Evolutionary conservation across 352 stramenopile species (phyloP), one percentile per base, ranked within the genome.

Genomic region (Phytophthora pisi): DNA sequence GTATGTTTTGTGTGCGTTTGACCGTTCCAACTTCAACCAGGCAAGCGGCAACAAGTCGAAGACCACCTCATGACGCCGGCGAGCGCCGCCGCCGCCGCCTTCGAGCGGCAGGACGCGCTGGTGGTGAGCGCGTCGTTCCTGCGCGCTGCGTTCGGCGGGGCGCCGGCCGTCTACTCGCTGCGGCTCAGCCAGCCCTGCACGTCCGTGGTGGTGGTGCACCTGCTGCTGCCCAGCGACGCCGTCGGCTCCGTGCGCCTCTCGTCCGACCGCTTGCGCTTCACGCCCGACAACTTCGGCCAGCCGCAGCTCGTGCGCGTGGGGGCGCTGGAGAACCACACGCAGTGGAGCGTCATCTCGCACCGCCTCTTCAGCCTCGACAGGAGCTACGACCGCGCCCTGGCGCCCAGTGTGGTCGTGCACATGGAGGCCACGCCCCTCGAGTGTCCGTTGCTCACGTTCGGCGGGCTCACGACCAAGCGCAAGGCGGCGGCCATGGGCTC

Each of bases 211-310:
- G 80, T 92, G 10, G 84, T 93, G 28, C 83, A 93, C 55, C 50
- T 93, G 40, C 61, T 89, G 63, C 78, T 89, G 45, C 61, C 77
- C 5, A 64, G 59, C 13, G 86, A 93, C 57, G 63, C 77, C 45
- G 56, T 50, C 16, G 66, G 72, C 34, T 77, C 70, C 11, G 60
- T 91, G 9, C 74, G 74, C 1, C 69, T 93, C 5, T 90, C 86
- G 4, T 86, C 80, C 16, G 81, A 91, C 59, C 82, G 86, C 7
- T 55, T 93, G n/a, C 86, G 76, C 69, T 93, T 93, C 68, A 85
- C 82, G 1, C 86, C 83, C 16, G 78, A 78, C 24, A 92, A 78
- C 54, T 89, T 66, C 51, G 5, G 23, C 2, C 69, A 86, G 57
- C 82, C 83, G 8, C 86, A 93, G 74, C 68, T 90, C 57, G 81